Percentiles rank a stretch among this genome's conserved stretches.
Evolutionary conservation across 169 alveolate species (phyloP).

Genomic region (Eimeria praecox): DNA sequence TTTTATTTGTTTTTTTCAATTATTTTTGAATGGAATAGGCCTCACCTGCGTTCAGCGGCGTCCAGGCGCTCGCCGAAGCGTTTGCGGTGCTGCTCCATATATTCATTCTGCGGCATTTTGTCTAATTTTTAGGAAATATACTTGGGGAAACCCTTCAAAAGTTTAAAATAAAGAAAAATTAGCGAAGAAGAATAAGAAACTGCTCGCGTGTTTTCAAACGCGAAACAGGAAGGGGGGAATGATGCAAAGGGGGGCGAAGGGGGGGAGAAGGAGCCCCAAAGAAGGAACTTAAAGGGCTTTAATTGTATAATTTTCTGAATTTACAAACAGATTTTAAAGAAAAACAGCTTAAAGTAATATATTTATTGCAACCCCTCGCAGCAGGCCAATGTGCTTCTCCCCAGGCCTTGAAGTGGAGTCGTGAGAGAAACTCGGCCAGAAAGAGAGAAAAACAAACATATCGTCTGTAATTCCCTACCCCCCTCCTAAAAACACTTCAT

Average conservation of each 20-base stretch:
- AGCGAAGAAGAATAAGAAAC: not conserved
- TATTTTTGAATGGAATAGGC: not conserved
- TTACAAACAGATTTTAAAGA: not conserved
- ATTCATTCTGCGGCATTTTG: conserved; percentile 98
- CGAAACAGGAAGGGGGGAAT: not conserved
- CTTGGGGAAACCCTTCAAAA: not conserved
- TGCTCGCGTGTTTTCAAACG: not conserved
- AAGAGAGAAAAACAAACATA: not conserved
- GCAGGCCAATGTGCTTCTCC: not conserved
- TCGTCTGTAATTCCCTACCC: not conserved
- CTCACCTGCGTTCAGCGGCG: conserved; percentile 92
- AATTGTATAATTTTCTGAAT: not conserved
- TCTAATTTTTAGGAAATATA: not conserved
- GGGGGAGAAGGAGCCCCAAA: not conserved
- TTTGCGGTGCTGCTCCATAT: conserved; percentile 97
- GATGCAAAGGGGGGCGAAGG: too few species aligned
- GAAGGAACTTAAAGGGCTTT: too few species aligned
- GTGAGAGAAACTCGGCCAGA: not conserved
- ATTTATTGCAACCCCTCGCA: not conserved
- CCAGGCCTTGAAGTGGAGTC: not conserved
- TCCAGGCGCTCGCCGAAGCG: conserved; percentile 98
- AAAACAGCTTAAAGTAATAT: not conserved
- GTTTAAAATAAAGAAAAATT: not conserved
- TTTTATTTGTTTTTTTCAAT: not conserved
- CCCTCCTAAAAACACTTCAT: not conserved